phyloP scores from a whole-genome alignment of 495 filamentous ascomycete genomes.

The Xylaria cubensis region DNA sequence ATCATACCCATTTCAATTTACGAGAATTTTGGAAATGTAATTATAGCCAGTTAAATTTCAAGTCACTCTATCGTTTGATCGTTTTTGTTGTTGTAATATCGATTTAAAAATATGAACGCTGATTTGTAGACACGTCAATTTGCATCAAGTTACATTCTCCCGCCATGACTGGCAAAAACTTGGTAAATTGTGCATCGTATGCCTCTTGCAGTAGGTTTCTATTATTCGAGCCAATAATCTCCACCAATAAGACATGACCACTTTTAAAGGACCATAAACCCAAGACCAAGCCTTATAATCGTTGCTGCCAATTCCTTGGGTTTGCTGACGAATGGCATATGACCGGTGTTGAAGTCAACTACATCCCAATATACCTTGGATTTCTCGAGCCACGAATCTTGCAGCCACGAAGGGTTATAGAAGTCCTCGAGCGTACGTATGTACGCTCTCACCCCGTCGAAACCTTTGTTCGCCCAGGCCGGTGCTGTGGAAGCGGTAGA shows the following conservation, averaged over 20 bases:
- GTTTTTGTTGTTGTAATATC: too few relatives aligned
- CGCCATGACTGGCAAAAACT: not conserved
- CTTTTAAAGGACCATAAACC: not conserved
- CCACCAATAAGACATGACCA: too few relatives aligned
- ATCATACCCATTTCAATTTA: too few relatives aligned
- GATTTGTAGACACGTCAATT: too few relatives aligned
- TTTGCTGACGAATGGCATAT: conserved; percentile 18
- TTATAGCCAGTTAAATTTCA: too few relatives aligned
- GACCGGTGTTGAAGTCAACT: conserved; percentile 3
- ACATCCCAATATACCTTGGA: conserved; percentile 10
- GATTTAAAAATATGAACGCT: too few relatives aligned
- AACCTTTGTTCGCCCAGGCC: conserved; percentile 4
- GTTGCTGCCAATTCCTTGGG: not conserved
- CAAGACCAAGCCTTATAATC: not conserved
- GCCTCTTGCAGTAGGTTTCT: not conserved
- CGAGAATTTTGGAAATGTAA: too few relatives aligned
- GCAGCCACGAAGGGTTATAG: not conserved
- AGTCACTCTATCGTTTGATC: too few relatives aligned
- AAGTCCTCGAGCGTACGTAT: conserved; percentile 4
- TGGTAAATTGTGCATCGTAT: not conserved
- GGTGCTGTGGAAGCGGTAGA: not conserved
- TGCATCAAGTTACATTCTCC: too few relatives aligned
- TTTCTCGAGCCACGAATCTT: conserved; percentile 14
- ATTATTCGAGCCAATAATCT: not conserved
- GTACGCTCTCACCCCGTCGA: not conserved